These are phyloP conservation scores for Echeveria elegans DNA, from an alignment of 164 flowering plant genomes.

Conservation along the genomic window DNA sequence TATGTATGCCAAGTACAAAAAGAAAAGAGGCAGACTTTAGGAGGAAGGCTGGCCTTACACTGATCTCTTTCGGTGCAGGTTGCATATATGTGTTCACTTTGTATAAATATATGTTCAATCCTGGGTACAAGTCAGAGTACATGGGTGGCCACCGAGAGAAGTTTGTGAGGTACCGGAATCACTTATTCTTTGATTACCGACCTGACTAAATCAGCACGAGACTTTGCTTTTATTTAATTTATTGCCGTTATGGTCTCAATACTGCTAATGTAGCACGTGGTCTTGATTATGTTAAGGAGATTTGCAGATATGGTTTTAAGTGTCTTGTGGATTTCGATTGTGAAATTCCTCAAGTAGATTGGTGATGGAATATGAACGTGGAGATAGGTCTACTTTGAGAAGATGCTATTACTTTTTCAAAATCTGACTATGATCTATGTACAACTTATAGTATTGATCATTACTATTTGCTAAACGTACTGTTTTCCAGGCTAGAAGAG, in stretches of 20 bases:
- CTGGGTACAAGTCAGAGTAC: slow-evolving; percentile 41
- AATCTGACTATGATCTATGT: too few species aligned
- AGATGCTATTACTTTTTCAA: neutral
- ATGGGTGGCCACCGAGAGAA: slow-evolving; percentile 49
- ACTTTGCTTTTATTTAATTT: neutral
- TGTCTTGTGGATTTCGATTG: neutral
- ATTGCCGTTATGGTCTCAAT: neutral
- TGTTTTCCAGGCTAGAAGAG: slow-evolving; percentile 62
- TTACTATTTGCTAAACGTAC: slow-evolving; percentile 9
- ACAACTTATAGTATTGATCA: slow-evolving; percentile 5
- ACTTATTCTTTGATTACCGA: neutral
- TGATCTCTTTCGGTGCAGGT: slow-evolving; percentile 19
- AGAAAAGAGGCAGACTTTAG: neutral
- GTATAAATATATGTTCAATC: slow-evolving; percentile 35
- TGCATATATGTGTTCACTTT: slow-evolving; percentile 14
- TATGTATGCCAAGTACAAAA: neutral
- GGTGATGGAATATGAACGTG: neutral
- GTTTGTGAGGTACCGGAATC: slow-evolving; percentile 45
- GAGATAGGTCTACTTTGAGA: neutral
- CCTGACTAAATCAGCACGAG: neutral
- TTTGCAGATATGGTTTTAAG: neutral
- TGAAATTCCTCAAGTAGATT: neutral
- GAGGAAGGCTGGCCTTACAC: neutral
- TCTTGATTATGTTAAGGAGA: neutral
- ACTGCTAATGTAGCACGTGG: neutral